Base-by-base conservation (phyloP, 2,329 filamentous ascomycete genomes). In the Fusarium sp. region DNA sequence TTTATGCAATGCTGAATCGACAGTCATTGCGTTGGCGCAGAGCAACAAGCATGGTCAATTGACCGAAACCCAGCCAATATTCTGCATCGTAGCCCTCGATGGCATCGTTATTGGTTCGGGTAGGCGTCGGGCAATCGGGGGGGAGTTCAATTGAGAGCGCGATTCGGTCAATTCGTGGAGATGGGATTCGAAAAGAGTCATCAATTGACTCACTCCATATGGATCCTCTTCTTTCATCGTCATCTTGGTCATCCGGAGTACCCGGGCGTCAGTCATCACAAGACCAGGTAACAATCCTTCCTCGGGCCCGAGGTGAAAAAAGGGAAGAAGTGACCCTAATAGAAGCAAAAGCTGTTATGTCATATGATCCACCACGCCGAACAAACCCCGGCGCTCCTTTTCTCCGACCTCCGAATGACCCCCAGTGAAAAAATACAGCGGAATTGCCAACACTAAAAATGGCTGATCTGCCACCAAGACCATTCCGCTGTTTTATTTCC, bases 321-420 rank as follows among this genome's bases (percentile, higher is more conserved):
- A 25, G 8, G 10, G 10, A 8, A 9, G 10, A 25, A 9, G 7
- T 9, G 3, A 25, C 25, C 25, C n/a, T 45, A 54, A 49, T 23
- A 29, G 39, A 35, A 31, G 29, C 13, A 1, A 39, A 41, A 35
- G 17, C n/a, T 36, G 39, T 64, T 63, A 47, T 63, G 61, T 64
- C 58, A 64, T 64, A 33, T n/a, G 14, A 53, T 53, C 59, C 61
- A 36, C 42, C 21, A 63, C 59, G 8, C 61, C 61, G 61, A 65
- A 37, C 27, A 48, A 65, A 53, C 37, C 33, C 61, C 61, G 61
- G 61, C 41, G 17, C 27, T 35, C 53, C 27, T 20, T 64, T 58
- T 57, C 43, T 35, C 61, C 61, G 53, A 23, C 18, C 8, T 60
- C 63, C 57, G 29, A 48, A 67, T 36, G 2, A 40, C n/a, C n/a